Evolutionary conservation across 805 yeast species (phyloP), one percentile per base, ranked within the genome.

Genomic region (Sugiyamaella valdiviana): DNA sequence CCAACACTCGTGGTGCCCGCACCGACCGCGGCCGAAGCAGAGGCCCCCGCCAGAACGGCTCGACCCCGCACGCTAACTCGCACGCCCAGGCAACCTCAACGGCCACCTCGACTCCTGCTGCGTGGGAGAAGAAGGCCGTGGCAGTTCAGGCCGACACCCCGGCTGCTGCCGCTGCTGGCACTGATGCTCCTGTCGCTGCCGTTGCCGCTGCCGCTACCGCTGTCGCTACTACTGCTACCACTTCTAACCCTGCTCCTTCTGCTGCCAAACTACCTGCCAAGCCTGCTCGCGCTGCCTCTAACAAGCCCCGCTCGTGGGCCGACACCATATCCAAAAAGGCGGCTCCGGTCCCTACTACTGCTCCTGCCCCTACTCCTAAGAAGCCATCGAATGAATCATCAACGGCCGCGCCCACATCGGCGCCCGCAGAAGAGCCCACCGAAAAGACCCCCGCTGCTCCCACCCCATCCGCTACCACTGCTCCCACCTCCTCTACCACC

Each of bases 221-320:
- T 22, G 35, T 12, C 4, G 15, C 44, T 20, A 12, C 52, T 44
- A 38, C 51, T 48, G 54, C 59, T 39, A 44, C 49, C 22, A 45
- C 59, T 48, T 15, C 45, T 19, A 15, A 36, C 16, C 15, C 39
- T 6, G 12, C 49, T 29, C 36, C 21, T 14, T 9, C 45, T 3
- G 10, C 32, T 21, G 15, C 41, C 5, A 38, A 43, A 6, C 23
- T 20, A 24, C n/a, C 36, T 38, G 44, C 40, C 45, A 24, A 36
- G 14, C 36, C 41, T 44, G 32, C 60, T 35, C 52, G 62, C 22
- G 60, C 63, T 47, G 48, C 58, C 60, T 38, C 36, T 32, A 39
- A 39, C 29, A 42, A 49, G 58, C 15, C 50, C 53, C 26, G 55
- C 54, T 29, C 77, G 26, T 70, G 73, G 72, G 73, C 74, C 23